Percentiles rank a stretch among this genome's conserved stretches.
Evolutionary conservation across 2,329 filamentous ascomycete species (phyloP).

Genomic region (Phialophora expanda): DNA sequence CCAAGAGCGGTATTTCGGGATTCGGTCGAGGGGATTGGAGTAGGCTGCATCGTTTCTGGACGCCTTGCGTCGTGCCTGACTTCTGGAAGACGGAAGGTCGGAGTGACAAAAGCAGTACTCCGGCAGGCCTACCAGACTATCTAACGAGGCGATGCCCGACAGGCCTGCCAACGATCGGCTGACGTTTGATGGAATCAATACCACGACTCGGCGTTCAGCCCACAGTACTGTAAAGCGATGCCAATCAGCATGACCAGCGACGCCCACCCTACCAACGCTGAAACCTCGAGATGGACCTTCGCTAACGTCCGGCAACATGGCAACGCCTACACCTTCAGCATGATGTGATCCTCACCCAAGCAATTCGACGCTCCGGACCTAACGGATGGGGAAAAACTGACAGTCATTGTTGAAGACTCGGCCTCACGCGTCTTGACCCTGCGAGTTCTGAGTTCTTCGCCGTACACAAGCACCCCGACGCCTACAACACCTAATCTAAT

Average conservation of each 20-base stretch:
- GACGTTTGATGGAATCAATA: neutral
- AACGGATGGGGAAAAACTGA: no score
- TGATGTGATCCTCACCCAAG: neutral
- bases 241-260: neutral
- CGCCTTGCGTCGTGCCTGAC: slow-evolving; percentile 6
- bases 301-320: neutral
- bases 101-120: neutral
- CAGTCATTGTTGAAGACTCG: neutral
- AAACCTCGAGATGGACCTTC: neutral
- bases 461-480: neutral
- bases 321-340: neutral
- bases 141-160: neutral
- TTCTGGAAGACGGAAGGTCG: slow-evolving; percentile 1
- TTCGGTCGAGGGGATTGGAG: neutral
- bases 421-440: no score
- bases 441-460: neutral
- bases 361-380: neutral
- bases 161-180: neutral
- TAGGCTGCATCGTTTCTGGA: neutral
- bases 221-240: neutral
- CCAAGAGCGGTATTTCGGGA: neutral
- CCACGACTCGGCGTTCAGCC: neutral
- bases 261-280: neutral
- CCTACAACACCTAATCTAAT: neutral
- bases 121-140: neutral